A percentile compares a stretch with the other conserved stretches of the same genome.
Evolutionary conservation across 495 filamentous ascomycete species (phyloP).

Genomic region (Penicillium chermesinum): DNA sequence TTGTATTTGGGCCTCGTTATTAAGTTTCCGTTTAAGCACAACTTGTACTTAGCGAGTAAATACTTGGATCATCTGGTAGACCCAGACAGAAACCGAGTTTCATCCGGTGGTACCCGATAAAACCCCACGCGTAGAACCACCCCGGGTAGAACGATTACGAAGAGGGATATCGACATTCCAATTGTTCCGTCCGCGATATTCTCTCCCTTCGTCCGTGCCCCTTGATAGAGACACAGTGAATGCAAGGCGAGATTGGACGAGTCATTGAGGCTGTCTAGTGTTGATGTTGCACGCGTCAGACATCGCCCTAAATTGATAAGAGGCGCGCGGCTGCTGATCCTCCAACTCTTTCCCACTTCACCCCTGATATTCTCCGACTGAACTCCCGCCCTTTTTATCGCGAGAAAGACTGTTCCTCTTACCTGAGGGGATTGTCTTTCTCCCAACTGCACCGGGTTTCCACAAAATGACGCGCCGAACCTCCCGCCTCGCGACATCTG

Average conservation of each 20-base stretch:
- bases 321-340: slow-evolving; percentile 29
- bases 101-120: not conserved
- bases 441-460: not conserved
- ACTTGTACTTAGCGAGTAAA: no score
- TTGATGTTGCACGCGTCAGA: slow-evolving; percentile 33
- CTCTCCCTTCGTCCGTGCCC: not conserved
- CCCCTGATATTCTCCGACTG: slow-evolving; percentile 23
- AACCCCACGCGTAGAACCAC: not conserved
- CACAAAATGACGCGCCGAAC: slow-evolving; percentile 27
- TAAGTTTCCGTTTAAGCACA: no score
- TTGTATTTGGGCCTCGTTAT: no score
- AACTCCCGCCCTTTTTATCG: slow-evolving; percentile 9
- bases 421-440: slow-evolving; percentile 11
- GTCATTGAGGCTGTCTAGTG: slow-evolving; percentile 2
- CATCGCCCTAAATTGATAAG: slow-evolving; percentile 30
- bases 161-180: not conserved
- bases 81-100: not conserved
- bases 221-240: not conserved
- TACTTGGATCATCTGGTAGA: not conserved
- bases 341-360: slow-evolving; percentile 14
- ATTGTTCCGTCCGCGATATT: not conserved
- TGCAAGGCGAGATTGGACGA: not conserved
- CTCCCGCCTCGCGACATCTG: slow-evolving; percentile 24
- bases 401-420: slow-evolving; percentile 11
- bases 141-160: not conserved